These are phyloP conservation scores for Salix koriyanagi DNA, from an alignment of 345 rosid species.

Conservation along the genomic window DNA sequence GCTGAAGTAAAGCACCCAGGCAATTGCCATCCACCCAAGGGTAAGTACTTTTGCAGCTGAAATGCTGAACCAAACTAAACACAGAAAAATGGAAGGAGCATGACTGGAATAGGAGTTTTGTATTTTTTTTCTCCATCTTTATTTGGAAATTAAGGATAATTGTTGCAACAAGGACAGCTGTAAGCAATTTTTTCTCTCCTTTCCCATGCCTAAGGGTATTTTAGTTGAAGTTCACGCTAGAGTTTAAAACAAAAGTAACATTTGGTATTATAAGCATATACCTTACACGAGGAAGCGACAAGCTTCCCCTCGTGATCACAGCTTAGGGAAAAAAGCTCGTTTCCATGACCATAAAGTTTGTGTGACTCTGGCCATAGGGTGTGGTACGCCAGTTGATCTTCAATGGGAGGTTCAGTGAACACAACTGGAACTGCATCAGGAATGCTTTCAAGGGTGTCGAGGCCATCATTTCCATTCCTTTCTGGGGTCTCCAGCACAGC, in stretches of 20 bases:
- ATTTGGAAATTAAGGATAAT: neutral
- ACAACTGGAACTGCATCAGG: slow-evolving; percentile 92
- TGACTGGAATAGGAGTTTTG: neutral
- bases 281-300: slow-evolving; percentile 95
- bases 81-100: neutral
- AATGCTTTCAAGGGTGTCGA: slow-evolving; percentile 80
- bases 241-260: neutral
- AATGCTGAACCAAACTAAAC: neutral
- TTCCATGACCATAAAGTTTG: slow-evolving; percentile 93
- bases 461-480: slow-evolving; percentile 50
- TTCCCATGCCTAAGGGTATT: neutral
- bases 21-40: neutral
- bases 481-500: slow-evolving; percentile 50
- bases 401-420: slow-evolving; percentile 81
- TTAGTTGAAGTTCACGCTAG: neutral
- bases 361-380: slow-evolving; percentile 95
- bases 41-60: neutral
- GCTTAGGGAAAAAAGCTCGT: slow-evolving; percentile 80
- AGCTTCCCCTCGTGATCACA: slow-evolving; percentile 70
- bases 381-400: slow-evolving; percentile 88
- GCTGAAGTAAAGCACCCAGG: neutral
- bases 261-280: slow-evolving; percentile 19
- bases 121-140: neutral
- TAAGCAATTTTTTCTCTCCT: neutral
- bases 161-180: neutral